Conservation (phyloP, 1,284 basidiomycete genomes). For the Ustilago loliicola region DNA sequence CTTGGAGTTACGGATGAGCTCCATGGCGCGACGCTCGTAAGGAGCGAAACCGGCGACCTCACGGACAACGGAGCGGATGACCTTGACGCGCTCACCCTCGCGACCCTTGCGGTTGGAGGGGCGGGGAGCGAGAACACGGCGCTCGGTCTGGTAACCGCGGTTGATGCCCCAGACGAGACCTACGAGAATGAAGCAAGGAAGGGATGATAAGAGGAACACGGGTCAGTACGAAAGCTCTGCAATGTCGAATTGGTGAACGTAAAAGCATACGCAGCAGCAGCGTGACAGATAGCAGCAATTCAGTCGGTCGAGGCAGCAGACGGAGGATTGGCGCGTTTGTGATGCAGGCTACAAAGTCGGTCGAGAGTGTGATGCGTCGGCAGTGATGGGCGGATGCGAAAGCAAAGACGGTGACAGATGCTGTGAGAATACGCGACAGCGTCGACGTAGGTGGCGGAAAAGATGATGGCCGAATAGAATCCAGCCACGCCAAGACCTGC, state of each 20-base stretch:
- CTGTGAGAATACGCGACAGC: not conserved
- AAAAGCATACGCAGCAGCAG: not conserved
- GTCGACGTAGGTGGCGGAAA: not conserved
- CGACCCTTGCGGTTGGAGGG: slow-evolving; percentile 92
- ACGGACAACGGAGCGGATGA: slow-evolving; percentile 64
- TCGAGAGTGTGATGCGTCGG: not conserved
- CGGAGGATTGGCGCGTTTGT: not conserved
- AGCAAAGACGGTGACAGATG: not conserved
- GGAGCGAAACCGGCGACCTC: slow-evolving; percentile 89
- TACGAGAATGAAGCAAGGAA: slow-evolving; percentile 67
- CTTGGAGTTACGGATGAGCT: slow-evolving; percentile 98
- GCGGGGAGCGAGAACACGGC: slow-evolving; percentile 82
- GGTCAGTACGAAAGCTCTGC: slow-evolving; percentile 15
- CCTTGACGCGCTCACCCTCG: slow-evolving; percentile 76
- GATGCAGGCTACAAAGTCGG: not conserved
- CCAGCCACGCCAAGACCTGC: too few relatives aligned
- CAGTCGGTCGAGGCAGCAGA: not conserved
- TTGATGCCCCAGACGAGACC: slow-evolving; percentile 92
- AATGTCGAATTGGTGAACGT: not conserved
- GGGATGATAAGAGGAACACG: not conserved
- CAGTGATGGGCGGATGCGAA: not conserved
- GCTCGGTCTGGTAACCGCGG: slow-evolving; percentile 91
- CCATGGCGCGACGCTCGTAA: slow-evolving; percentile 98
- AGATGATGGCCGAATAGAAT: not conserved
- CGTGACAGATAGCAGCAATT: not conserved